phyloP scores from a whole-genome alignment of 1,139 yeast genomes.

The Hemisphaericaspora xylanilytica region DNA sequence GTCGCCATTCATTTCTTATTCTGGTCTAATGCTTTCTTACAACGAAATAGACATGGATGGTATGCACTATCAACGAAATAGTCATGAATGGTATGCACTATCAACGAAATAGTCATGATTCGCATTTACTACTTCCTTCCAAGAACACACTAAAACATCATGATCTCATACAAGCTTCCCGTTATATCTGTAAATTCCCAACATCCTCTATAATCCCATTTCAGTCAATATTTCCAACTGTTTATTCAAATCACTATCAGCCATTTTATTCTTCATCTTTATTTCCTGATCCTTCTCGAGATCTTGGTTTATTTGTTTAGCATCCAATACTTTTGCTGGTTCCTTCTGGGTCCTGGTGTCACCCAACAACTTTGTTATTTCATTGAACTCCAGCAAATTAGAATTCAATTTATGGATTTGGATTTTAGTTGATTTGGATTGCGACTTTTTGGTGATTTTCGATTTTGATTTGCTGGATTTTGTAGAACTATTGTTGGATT shows the following conservation, averaged over 20 bases:
- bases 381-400: constrained; percentile 33
- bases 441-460: constrained; percentile 17
- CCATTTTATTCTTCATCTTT: constrained; percentile 36
- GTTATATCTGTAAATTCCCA: neutral
- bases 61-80: too few relatives aligned
- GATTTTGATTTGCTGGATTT: constrained; percentile 18
- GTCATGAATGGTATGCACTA: too few relatives aligned
- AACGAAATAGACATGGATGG: too few relatives aligned
- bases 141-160: too few relatives aligned
- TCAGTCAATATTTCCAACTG: constrained; percentile 62
- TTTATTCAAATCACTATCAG: constrained; percentile 49
- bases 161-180: too few relatives aligned
- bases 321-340: constrained; percentile 25
- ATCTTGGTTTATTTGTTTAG: constrained; percentile 40
- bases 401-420: constrained; percentile 46
- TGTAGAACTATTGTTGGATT: constrained; percentile 6
- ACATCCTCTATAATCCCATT: constrained; percentile 35
- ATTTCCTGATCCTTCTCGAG: constrained; percentile 38
- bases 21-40: too few relatives aligned
- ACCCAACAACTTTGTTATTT: constrained; percentile 29
- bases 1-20: too few relatives aligned
- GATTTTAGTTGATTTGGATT: constrained; percentile 35
- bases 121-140: too few relatives aligned
- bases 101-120: too few relatives aligned
- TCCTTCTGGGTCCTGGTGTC: constrained; percentile 5